Conservation (phyloP, 2,329 filamentous ascomycete genomes). For the Claviceps maximensis region DNA sequence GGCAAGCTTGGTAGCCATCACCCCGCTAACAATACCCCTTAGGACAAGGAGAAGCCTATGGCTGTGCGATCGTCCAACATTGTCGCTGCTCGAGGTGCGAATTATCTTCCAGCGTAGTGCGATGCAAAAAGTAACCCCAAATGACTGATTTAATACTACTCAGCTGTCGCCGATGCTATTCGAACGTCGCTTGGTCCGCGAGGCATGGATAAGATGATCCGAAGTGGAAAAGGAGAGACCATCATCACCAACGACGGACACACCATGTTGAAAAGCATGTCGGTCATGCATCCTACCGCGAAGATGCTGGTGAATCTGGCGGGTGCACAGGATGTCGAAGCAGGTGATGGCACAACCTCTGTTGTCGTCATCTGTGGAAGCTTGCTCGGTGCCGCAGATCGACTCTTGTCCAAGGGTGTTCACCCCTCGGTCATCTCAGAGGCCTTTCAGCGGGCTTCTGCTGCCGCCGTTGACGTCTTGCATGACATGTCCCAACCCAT, state of each 20-base stretch:
- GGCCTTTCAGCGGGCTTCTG: conserved; percentile 88
- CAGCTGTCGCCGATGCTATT: conserved; percentile 94
- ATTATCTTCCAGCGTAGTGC: background rate
- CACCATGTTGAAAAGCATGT: conserved; percentile 98
- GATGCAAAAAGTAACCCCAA: background rate
- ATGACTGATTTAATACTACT: conserved; percentile 3
- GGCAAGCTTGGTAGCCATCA: conserved; percentile 17
- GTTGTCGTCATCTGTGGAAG: conserved; percentile 97
- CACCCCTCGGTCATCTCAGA: conserved; percentile 97
- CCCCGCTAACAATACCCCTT: conserved; percentile 22
- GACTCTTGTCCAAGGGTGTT: conserved; percentile 81
- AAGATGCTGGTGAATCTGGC: conserved; percentile 98
- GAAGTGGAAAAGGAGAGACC: conserved; percentile 89
- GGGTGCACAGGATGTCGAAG: conserved; percentile 94
- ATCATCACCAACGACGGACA: conserved; percentile 99
- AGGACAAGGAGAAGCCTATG: conserved; percentile 96
- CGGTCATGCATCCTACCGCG: conserved; percentile 96
- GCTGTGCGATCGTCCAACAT: conserved; percentile 95
- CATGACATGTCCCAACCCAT: conserved; percentile 95
- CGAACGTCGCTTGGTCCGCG: conserved; percentile 90
- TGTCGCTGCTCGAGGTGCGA: conserved; percentile 80
- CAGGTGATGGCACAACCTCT: conserved; percentile 94
- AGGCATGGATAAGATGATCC: conserved; percentile 99
- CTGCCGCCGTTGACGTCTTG: conserved; percentile 75
- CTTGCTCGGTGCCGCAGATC: conserved; percentile 84